These are phyloP conservation scores for Pestalotiopsis sp. DNA, from an alignment of 2,329 filamentous ascomycete species.

Conservation along the genomic window DNA sequence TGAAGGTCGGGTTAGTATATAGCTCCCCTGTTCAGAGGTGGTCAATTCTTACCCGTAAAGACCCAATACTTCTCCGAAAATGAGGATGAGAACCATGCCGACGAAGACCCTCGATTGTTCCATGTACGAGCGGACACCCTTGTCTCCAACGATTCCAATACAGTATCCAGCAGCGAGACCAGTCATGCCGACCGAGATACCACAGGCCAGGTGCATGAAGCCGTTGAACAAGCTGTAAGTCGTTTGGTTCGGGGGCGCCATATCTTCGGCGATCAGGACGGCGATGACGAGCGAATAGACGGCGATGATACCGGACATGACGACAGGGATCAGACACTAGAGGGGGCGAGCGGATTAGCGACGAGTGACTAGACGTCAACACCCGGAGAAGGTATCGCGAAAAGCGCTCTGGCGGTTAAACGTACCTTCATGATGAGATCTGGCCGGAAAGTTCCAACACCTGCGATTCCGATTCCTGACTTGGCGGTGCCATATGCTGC, in stretches of 20 bases:
- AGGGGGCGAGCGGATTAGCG: background rate
- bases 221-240: constrained; percentile 85
- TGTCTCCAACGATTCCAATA: constrained; percentile 93
- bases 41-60: constrained; percentile 77
- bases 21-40: background rate
- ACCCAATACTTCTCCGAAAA: constrained; percentile 96
- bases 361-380: background rate
- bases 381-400: constrained; percentile 19
- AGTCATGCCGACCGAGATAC: constrained; percentile 86
- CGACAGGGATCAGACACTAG: constrained; percentile 80
- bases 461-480: constrained; percentile 84
- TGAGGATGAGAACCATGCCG: constrained; percentile 97
- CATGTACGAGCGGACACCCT: constrained; percentile 93
- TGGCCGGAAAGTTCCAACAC: constrained; percentile 80
- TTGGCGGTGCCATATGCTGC: constrained; percentile 88
- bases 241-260: constrained; percentile 64
- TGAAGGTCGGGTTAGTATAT: constrained; percentile 36
- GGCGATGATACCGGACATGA: constrained; percentile 99
- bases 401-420: background rate
- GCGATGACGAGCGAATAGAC: constrained; percentile 97
- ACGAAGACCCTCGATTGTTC: constrained; percentile 94
- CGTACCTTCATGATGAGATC: constrained; percentile 87
- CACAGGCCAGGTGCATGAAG: constrained; percentile 91
- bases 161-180: constrained; percentile 94
- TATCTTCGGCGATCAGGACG: constrained; percentile 90